Evolutionary conservation across 2,329 filamentous ascomycete genomes (phyloP).

Genomic region (Diaporthe vexans): DNA sequence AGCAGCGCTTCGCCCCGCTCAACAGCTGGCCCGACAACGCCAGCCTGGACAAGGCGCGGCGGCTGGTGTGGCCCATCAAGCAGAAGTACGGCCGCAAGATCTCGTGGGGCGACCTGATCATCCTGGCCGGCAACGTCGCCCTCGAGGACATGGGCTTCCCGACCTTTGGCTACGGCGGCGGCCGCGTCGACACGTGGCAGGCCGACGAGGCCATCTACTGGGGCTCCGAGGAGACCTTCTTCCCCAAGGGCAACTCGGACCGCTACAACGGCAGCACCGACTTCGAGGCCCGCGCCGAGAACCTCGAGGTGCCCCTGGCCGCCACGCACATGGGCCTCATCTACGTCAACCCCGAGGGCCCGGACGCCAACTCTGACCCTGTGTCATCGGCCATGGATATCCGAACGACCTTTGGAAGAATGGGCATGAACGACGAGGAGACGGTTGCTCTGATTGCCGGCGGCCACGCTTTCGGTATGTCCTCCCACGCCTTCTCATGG

Average conservation of each 20-base stretch:
- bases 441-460: conserved; percentile 81
- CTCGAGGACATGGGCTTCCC: conserved; percentile 80
- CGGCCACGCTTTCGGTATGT: conserved; percentile 76
- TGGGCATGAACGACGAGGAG: conserved; percentile 85
- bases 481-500: neutral
- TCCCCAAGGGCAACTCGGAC: conserved; percentile 66
- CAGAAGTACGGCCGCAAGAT: conserved; percentile 85
- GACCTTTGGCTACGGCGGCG: conserved; percentile 78
- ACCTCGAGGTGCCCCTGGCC: conserved; percentile 75
- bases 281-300: conserved; percentile 64
- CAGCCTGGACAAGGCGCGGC: conserved; percentile 81
- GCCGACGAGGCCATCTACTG: conserved; percentile 81
- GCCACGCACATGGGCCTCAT: conserved; percentile 80
- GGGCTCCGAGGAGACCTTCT: conserved; percentile 81
- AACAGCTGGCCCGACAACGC: conserved; percentile 85
- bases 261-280: conserved; percentile 59
- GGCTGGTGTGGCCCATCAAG: conserved; percentile 83
- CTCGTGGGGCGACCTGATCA: conserved; percentile 80
- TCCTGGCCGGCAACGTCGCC: conserved; percentile 80
- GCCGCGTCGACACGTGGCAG: conserved; percentile 78
- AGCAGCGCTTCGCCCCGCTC: conserved; percentile 77
- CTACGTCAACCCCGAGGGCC: conserved; percentile 83
- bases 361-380: conserved; percentile 76
- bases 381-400: conserved; percentile 77
- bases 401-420: conserved; percentile 77